Percentiles rank a stretch among this genome's conserved stretches.
These are phyloP conservation scores for Carex parvula DNA, from an alignment of 176 grass and related monocot genomes.

Conservation along the genomic window DNA sequence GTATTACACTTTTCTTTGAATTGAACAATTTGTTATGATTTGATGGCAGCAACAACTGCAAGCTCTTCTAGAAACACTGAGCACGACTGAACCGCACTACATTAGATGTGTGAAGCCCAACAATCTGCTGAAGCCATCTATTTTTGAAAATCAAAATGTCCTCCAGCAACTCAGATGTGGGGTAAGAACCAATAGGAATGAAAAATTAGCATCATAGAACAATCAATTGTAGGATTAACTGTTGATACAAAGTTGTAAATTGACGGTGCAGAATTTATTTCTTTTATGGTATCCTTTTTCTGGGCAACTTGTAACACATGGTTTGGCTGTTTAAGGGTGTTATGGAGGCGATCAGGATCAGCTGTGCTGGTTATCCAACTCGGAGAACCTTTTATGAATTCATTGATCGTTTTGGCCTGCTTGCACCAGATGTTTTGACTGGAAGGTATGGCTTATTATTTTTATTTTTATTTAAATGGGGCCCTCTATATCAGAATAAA, in stretches of 20 bases:
- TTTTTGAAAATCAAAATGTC: constrained; percentile 91
- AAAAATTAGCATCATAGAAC: not conserved
- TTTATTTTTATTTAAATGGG: not conserved
- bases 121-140: constrained; percentile 87
- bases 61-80: constrained; percentile 87
- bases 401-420: constrained; percentile 91
- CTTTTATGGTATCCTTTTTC: constrained; percentile 25
- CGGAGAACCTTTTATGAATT: constrained; percentile 89
- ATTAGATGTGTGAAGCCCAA: constrained; percentile 99
- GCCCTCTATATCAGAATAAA: not conserved
- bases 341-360: constrained; percentile 99
- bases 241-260: not conserved
- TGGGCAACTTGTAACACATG: constrained; percentile 23
- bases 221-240: not conserved
- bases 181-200: constrained; percentile 45
- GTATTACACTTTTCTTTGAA: not conserved
- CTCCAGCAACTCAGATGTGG: constrained; percentile 98
- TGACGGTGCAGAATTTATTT: constrained; percentile 6
- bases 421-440: constrained; percentile 79
- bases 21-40: constrained; percentile 17
- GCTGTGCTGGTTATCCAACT: constrained; percentile 94
- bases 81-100: constrained; percentile 91
- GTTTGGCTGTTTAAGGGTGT: constrained; percentile 65
- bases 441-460: constrained; percentile 57
- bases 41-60: constrained; percentile 93